A percentile compares a stretch with the other conserved stretches of the same genome.
Conservation (phyloP, 2,329 filamentous ascomycete species). For the Fusarium sp. region DNA sequence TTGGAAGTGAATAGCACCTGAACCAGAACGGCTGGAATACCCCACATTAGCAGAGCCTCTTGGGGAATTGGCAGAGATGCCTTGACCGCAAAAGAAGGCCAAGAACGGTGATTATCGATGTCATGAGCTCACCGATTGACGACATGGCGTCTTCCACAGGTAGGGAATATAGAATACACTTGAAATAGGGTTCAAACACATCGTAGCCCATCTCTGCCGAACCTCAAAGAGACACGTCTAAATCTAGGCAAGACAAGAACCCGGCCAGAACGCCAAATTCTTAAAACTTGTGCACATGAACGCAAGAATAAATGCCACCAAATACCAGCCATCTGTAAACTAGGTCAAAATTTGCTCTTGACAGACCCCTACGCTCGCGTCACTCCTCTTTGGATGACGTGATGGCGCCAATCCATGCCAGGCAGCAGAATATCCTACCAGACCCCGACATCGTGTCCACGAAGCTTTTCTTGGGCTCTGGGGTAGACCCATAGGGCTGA, state of each 20-base stretch:
- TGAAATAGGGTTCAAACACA: background rate
- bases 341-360: too few species aligned
- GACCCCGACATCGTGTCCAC: background rate
- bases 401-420: background rate
- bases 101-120: background rate
- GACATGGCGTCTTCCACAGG: background rate
- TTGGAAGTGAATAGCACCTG: background rate
- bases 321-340: too few species aligned
- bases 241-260: background rate
- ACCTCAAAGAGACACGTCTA: background rate
- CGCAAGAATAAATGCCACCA: background rate
- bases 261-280: background rate
- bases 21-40: background rate
- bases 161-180: background rate
- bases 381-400: background rate
- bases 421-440: background rate
- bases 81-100: background rate
- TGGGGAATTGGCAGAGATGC: background rate
- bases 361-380: background rate
- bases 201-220: too few species aligned
- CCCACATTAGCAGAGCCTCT: background rate
- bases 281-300: background rate
- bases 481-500: slow-evolving; percentile 4
- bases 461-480: background rate
- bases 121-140: background rate